Evolutionary conservation across 2,329 filamentous ascomycete species (phyloP).

Genomic region (Epichloe sylvatica): DNA sequence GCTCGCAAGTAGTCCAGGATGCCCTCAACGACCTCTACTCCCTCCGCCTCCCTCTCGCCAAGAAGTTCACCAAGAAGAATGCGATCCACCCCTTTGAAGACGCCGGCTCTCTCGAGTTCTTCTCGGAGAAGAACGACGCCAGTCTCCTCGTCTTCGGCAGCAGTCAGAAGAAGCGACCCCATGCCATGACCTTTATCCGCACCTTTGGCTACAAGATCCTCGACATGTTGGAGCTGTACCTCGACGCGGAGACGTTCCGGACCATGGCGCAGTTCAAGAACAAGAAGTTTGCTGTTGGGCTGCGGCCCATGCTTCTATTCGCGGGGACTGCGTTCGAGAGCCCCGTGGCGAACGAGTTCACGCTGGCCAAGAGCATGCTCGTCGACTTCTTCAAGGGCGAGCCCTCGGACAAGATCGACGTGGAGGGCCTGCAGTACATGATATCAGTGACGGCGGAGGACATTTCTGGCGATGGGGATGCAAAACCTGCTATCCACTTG

Average conservation of each 20-base stretch:
- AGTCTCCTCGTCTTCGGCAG: constrained; percentile 71
- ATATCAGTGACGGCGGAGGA: constrained; percentile 70
- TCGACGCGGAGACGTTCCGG: constrained; percentile 61
- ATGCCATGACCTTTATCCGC: constrained; percentile 69
- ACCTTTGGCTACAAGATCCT: constrained; percentile 78
- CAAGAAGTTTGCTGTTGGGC: constrained; percentile 60
- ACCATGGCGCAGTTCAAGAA: constrained; percentile 63
- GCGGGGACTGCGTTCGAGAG: constrained; percentile 78
- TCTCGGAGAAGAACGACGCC: constrained; percentile 91
- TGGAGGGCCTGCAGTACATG: constrained; percentile 87
- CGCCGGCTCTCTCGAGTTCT: constrained; percentile 76
- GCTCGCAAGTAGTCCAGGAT: constrained; percentile 69
- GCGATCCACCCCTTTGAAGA: constrained; percentile 90
- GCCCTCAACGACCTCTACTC: constrained; percentile 74
- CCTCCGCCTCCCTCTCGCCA: constrained; percentile 68
- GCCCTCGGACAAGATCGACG: constrained; percentile 68
- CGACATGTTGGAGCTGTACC: constrained; percentile 85
- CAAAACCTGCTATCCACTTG: constrained; percentile 47
- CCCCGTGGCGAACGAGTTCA: constrained; percentile 65
- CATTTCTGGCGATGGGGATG: constrained; percentile 26
- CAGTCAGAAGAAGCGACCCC: constrained; percentile 89
- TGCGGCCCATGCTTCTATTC: constrained; percentile 87
- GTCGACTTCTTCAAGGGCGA: constrained; percentile 80
- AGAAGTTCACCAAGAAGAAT: constrained; percentile 97
- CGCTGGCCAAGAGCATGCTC: constrained; percentile 73